phyloP scores from a whole-genome alignment of 2,329 filamentous ascomycete genomes.

The Calonectria naviculata region DNA sequence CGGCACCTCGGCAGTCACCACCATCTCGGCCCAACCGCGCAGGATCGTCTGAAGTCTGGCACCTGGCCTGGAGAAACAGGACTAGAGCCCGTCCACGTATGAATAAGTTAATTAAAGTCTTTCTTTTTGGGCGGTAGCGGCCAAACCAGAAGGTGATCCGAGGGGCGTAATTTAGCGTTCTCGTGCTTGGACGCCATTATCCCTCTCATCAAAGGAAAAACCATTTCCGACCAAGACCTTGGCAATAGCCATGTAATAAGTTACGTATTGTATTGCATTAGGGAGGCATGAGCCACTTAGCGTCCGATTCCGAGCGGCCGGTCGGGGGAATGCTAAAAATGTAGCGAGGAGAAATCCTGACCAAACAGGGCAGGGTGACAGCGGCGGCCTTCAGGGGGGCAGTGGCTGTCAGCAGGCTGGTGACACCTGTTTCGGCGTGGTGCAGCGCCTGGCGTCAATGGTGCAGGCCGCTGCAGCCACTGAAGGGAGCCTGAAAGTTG shows the following conservation, averaged over 20 bases:
- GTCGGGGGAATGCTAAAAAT: constrained; percentile 19
- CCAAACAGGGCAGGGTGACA: constrained; percentile 13
- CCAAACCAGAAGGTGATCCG: constrained; percentile 3
- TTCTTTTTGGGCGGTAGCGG: background rate
- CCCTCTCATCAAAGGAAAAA: constrained; percentile 9
- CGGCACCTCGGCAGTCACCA: background rate
- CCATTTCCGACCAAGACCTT: background rate
- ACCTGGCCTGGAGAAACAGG: background rate
- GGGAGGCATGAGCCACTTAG: background rate
- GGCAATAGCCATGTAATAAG: background rate
- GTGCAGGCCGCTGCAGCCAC: constrained; percentile 18
- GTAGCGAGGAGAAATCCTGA: background rate
- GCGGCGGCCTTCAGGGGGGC: background rate
- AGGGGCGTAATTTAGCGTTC: constrained; percentile 5
- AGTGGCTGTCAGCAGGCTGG: constrained; percentile 10
- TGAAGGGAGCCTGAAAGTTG: constrained; percentile 12
- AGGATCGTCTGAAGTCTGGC: background rate
- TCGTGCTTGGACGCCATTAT: background rate
- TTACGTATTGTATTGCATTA: background rate
- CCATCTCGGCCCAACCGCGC: constrained; percentile 5
- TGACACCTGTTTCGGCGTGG: constrained; percentile 14
- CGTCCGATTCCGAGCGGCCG: constrained; percentile 18
- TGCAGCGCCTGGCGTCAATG: constrained; percentile 4
- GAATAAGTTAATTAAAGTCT: background rate
- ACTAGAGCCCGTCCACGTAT: background rate